Base-by-base conservation (phyloP, 2,329 filamentous ascomycete species). In the Macroventuria anomochaeta region DNA sequence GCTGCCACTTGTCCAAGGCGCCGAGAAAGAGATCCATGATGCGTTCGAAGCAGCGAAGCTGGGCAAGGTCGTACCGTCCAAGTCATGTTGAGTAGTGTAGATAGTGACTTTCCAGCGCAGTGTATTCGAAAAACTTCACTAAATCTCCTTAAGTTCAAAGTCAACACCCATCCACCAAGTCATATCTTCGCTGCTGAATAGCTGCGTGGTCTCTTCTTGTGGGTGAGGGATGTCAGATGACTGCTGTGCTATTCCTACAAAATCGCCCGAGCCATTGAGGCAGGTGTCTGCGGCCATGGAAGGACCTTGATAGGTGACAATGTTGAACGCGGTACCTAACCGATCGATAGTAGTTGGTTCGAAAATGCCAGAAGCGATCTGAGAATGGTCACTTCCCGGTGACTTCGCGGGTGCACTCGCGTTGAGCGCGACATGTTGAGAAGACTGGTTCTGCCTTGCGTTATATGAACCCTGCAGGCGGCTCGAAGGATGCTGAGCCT, bases 11-110 rank as follows among this genome's bases (percentile, higher is more conserved):
- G 68, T 70, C 4, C 71, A 77, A 38, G 77, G 76, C 11, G 77
- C 77, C 6, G 77, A 77, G 54, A 55, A 70, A 37, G 76, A 79
- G 62, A 79, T 79, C n/a, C 70, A 77, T 46, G 66, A 70, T 2
- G 77, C 77, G 1, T 71, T 79, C 42, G 66, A 70, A 31, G 58
- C 65, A 7, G 64, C 71, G 12, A 64, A 65, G 8, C 50, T 76
- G 21, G 61, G 69, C 29, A 78, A 76, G 57, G 72, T 76, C 5
- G 49, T 59, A 17, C 46, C 53, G 8, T 57, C 62, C 5, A 54
- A 58, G 29, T 59, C 53, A 4, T 46, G 53, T 26, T 65, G 41
- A 50, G 11, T 32, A 5, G 6, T 20, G 20, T 20, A 18, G 28
- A 21, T 42, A 29, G 38, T 1, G 8, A 25, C 23, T 25, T 40